Base-by-base conservation (phyloP, 2,329 filamentous ascomycete genomes). In the Fusarium mundagurra region DNA sequence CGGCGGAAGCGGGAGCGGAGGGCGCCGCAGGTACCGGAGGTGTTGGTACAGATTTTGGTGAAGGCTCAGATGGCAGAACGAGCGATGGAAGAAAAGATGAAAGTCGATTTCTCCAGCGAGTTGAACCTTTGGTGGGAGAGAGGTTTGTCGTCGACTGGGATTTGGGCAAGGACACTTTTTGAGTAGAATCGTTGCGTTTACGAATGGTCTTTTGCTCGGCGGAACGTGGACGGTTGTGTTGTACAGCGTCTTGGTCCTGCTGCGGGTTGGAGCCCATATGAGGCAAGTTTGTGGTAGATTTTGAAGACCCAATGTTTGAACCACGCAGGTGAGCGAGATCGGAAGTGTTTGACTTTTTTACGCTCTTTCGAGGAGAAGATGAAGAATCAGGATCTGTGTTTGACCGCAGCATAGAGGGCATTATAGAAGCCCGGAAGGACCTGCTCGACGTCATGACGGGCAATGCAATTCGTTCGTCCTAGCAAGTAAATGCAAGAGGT, bases 401-500 rank as follows among this genome's bases (percentile, higher is more conserved):
- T 69, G 78, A 77, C 50, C 77, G 79, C 51, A 81, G 68, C 77
- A 84, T 80, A 72, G 83, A 79, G 74, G 81, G 79, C 72, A 85
- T 78, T 61, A 81, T 76, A 67, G 81, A 80, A 61, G 81, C 80
- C 79, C 82, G 80, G 76, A 82, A 80, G 71, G 82, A 85, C 84
- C 85, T 86, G 84, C 83, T 83, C 77, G 84, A 85, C 80, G 84
- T 82, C 84, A 86, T 86, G 76, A 77, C 83, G 82, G 81, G 81
- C 72, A 45, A 63, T 53, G 50, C 29, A 43, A 59, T 62, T 50
- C 65, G 44, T 51, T 64, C 33, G 38, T 53, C 39, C 43, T 69
- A 36, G 41, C 57, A 51, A 29, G 24, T 34, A 29, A 29, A 50
- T 50, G 55, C 55, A 59, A 48, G 45, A 69, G 39, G 34, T 65